Evolutionary conservation across 148 eudicot species (phyloP), one percentile per base, ranked within the genome.

Genomic region (Salicornia ramosissima): DNA sequence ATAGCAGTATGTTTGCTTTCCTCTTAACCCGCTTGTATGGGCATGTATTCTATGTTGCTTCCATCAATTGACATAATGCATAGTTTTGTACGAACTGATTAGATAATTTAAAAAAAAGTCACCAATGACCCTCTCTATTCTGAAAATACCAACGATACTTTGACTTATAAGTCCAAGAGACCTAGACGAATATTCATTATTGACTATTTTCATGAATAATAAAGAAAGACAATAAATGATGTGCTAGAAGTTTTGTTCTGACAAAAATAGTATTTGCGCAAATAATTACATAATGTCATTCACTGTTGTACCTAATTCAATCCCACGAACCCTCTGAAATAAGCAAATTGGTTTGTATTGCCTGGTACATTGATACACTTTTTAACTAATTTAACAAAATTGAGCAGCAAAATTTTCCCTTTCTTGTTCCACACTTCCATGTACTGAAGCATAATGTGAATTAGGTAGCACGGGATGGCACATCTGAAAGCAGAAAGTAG

Each of bases 1-100:
- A 70, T 93, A 66, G 98, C 96, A 71, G 98, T 93, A 86, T 66
- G 47, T 16, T 39, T 47, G 59, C 47, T 60, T 68, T 65, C 61
- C 31, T 18, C 55, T 49, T 34, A 14, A 34, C 24, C 50, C 25
- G 57, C 53, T 40, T 49, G 68, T 33, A 25, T 29, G 8, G 26
- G 22, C 13, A 29, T 30, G 40, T 39, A 19, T 45, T 28, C 43
- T 36, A 8, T 55, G 6, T 36, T 40, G 11, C 29, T 40, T n/a
- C n/a, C n/a, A n/a, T n/a, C n/a, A n/a, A n/a, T n/a, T n/a, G n/a
- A n/a, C n/a, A n/a, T n/a, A n/a, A n/a, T n/a, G n/a, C n/a, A n/a
- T n/a, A n/a, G n/a, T n/a, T n/a, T n/a, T n/a, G n/a, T n/a, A n/a
- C n/a, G n/a, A n/a, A n/a, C n/a, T n/a, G n/a, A n/a, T n/a, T n/a